Base-by-base conservation (phyloP, 2,329 filamentous ascomycete genomes). In the Aphanocladium album region DNA sequence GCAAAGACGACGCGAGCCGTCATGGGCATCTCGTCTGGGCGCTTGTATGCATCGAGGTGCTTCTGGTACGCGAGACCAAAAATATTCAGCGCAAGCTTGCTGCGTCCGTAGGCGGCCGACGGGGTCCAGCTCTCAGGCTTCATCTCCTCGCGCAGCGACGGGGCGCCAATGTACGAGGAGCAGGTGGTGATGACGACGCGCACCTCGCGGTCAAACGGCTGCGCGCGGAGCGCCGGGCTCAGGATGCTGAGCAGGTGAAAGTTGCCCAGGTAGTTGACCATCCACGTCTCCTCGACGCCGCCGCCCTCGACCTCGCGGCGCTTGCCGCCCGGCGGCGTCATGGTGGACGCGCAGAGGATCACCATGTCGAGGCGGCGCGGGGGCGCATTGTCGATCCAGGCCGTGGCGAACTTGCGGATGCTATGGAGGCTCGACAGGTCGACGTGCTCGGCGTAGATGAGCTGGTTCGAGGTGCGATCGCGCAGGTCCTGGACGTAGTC, bases 301-400 rank as follows among this genome's bases (percentile, higher is more conserved):
- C 97, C 92, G 69, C 97, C 92, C 6, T 80, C 76, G 0, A 92
- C 96, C 65, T 83, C 77, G 1, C 74, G 77, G 30, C 83, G 79
- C 64, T 79, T 76, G 5, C 82, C 80, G 1, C 87, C 89, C 12
- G 83, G 83, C 2, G 91, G 88, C 5, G 89, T 90, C 66, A 92
- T 78, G 0, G 88, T 89, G 49, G 89, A 89, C 11, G 89, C 95
- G 73, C 92, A 96, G 19, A 99, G 81, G 21, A 99, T 84, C 51
- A 99, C 79, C 86, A 93, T 93, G 73, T 99, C 95, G 7, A 99
- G 79, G 52, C 96, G 82, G 60, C 96, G 83, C 9, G 93, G 91
- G 2, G 95, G 93, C 23, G 90, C 85, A 73, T 97, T 98, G 74
- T 99, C 93, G 66, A 99, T 91, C 93, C 96, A 99, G 78, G 91